phyloP scores from a whole-genome alignment of 345 rosid genomes.

The Syzygium jambos region DNA sequence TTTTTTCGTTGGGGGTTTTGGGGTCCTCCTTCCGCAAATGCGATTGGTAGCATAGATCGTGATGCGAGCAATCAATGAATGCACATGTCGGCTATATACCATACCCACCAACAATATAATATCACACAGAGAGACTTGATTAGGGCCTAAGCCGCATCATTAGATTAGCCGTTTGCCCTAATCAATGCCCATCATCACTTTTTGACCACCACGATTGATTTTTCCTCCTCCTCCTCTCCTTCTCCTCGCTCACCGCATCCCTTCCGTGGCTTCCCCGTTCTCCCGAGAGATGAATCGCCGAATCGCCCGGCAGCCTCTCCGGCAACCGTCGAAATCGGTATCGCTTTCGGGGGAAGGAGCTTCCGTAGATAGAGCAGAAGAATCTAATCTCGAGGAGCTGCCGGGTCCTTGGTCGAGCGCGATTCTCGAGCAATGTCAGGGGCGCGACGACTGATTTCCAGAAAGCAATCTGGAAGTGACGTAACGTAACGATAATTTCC shows the following conservation, averaged over 20 bases:
- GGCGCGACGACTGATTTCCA: neutral
- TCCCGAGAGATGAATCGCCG: neutral
- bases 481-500: neutral
- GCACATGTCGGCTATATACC: constrained; percentile 32
- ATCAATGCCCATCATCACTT: neutral
- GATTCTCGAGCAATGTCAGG: neutral
- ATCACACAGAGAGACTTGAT: neutral
- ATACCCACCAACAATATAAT: constrained; percentile 7
- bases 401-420: neutral
- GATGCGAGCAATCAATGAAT: constrained; percentile 8
- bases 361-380: neutral
- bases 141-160: neutral
- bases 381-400: neutral
- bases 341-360: neutral
- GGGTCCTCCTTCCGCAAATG: neutral
- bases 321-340: neutral
- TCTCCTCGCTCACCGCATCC: neutral
- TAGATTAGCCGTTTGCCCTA: neutral
- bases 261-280: neutral
- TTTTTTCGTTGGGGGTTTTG: neutral
- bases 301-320: neutral
- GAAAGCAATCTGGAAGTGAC: accelerated
- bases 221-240: no score
- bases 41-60: neutral
- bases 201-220: neutral